phyloP scores from a whole-genome alignment of 2,329 filamentous ascomycete genomes.

The Aspergillus caelatus region DNA sequence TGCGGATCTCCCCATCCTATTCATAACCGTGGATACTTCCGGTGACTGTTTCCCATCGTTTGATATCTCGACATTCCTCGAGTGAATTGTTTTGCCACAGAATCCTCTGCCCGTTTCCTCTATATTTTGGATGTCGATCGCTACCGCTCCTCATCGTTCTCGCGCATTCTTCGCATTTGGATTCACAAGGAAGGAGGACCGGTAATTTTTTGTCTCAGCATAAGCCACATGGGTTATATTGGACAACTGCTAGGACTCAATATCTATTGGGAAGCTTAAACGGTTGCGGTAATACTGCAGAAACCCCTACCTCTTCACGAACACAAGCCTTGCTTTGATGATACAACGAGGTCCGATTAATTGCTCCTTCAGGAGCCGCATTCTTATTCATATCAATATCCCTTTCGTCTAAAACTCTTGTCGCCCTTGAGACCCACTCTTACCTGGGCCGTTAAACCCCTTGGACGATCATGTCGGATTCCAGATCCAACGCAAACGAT shows the following conservation, averaged over 20 bases:
- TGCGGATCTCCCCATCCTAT: not conserved
- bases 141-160: not conserved
- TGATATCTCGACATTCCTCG: not conserved
- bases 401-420: conserved; percentile 12
- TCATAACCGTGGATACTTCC: not conserved
- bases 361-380: conserved; percentile 25
- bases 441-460: conserved; percentile 9
- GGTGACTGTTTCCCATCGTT: not conserved
- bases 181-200: not conserved
- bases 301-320: not conserved
- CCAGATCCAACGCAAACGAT: conserved; percentile 30
- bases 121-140: not conserved
- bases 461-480: conserved; percentile 35
- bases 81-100: not conserved
- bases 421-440: conserved; percentile 17
- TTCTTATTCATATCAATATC: conserved; percentile 25
- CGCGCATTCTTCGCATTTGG: not conserved
- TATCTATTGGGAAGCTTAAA: conserved; percentile 5
- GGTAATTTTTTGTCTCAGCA: not conserved
- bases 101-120: not conserved
- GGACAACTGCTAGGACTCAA: not conserved
- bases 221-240: not conserved
- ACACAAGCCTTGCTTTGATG: conserved; percentile 14
- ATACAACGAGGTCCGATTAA: conserved; percentile 11
- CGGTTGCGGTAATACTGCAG: not conserved